Evolutionary conservation across 345 rosid species (phyloP).

Genomic region (Eucalyptus dawsonii): DNA sequence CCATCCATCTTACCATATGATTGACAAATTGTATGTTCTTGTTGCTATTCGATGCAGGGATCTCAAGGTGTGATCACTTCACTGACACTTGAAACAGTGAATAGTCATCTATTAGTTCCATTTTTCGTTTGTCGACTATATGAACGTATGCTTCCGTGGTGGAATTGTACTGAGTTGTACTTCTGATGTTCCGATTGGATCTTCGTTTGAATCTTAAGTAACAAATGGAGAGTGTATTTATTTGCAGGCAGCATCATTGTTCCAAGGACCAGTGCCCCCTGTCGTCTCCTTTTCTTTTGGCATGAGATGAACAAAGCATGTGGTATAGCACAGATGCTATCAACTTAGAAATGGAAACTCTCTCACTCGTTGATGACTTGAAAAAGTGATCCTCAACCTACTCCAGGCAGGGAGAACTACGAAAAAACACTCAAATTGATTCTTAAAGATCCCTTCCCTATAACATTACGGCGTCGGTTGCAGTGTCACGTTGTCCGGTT

Average conservation of each 20-base stretch:
- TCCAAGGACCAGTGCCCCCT: conserved; percentile 98
- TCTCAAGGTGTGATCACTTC: background rate
- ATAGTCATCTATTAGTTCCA: background rate
- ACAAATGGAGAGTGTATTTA: background rate
- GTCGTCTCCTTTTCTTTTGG: conserved; percentile 63
- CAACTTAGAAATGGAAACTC: background rate
- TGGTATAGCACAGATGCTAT: background rate
- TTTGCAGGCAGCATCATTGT: conserved; percentile 88
- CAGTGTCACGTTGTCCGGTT: conserved; percentile 66
- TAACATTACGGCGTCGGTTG: conserved; percentile 82
- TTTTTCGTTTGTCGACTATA: background rate
- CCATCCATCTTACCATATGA: background rate
- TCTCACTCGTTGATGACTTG: background rate
- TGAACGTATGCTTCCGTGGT: background rate
- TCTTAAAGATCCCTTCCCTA: conserved; percentile 76
- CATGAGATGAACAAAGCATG: background rate
- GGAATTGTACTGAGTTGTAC: background rate
- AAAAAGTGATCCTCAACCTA: conserved; percentile 19
- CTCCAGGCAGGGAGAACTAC: conserved; percentile 71
- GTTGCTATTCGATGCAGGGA: background rate
- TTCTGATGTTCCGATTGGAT: background rate
- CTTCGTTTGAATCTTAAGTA: background rate
- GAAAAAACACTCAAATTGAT: conserved; percentile 64
- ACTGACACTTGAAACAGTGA: background rate
- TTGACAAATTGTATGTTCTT: background rate